Evolutionary conservation across 352 stramenopile genomes (phyloP), one percentile per base, ranked within the genome.

Genomic region (Aphanomyces euteiches): DNA sequence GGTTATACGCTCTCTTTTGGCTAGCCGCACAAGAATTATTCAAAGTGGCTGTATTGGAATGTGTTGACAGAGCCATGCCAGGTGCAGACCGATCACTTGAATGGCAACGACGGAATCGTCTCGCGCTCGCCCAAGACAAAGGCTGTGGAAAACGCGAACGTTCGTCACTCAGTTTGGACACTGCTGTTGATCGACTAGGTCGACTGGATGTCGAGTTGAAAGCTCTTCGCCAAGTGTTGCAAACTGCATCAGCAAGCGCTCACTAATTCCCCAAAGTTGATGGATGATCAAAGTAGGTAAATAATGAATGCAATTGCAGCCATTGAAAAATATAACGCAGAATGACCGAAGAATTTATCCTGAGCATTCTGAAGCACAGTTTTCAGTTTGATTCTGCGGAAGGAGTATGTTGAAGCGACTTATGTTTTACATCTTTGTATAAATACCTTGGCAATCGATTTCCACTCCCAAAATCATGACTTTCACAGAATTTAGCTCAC

Each of bases 1-100:
- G 92, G 93, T 71, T 93, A 40, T 98, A 94, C 76, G 93, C 83
- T 50, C 60, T 97, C 13, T 37, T 83, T 13, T 98, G 83, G 77
- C 95, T 95, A 77, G 78, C 97, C 28, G 69, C 97, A 21, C 92
- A 97, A 77, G 89, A 96, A 68, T 43, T 87, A 10, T 75, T 77
- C 72, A 95, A 95, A 77, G 78, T 93, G 17, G 66, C 87, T 21
- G 56, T 88, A 13, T 69, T 88, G 28, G 75, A 87, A 50, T 85
- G 80, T 43, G 71, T 77, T 21, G 66, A 84, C n/a, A 81, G 84
- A 71, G 77, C 40, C 2, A 72, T 85, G 56, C 84, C 81, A 72
- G 87, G 77, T 69, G 89, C 78, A 65, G 72, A 80, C 37, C 77
- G 78, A 66, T 61, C 54, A 37, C 76, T 84, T 28, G 87, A 92